Evolutionary conservation across 495 filamentous ascomycete species (phyloP).

Genomic region (Penicillium desertorum): DNA sequence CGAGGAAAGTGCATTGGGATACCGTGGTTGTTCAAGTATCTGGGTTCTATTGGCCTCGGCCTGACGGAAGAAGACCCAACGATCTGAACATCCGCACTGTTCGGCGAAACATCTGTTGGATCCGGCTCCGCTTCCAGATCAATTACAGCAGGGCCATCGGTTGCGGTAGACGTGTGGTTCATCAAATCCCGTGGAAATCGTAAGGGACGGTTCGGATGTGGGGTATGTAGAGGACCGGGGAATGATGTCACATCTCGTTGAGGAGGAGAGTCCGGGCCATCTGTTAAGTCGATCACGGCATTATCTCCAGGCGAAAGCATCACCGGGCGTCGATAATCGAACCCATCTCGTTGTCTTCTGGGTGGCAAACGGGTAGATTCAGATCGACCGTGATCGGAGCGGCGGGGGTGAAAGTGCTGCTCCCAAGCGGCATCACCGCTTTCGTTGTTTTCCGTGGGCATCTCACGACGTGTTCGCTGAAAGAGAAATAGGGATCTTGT

Average conservation of each 20-base stretch:
- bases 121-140: slow-evolving; percentile 36
- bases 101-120: slow-evolving; percentile 25
- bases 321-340: slow-evolving; percentile 52
- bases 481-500: slow-evolving; percentile 9
- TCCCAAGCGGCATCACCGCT: slow-evolving; percentile 23
- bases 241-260: slow-evolving; percentile 3
- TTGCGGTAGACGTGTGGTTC: background rate
- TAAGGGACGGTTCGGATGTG: background rate
- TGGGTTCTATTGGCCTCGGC: slow-evolving; percentile 14
- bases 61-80: slow-evolving; percentile 26
- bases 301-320: slow-evolving; percentile 28
- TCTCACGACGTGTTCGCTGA: slow-evolving; percentile 44
- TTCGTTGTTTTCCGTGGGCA: slow-evolving; percentile 32
- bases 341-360: slow-evolving; percentile 37
- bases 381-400: slow-evolving; percentile 14
- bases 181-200: slow-evolving; percentile 26
- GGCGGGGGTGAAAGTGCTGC: slow-evolving; percentile 26
- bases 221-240: background rate
- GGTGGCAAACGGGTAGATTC: slow-evolving; percentile 28
- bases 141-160: slow-evolving; percentile 25
- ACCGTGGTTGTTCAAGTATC: slow-evolving; percentile 7
- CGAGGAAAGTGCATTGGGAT: slow-evolving; percentile 5
- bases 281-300: slow-evolving; percentile 57
- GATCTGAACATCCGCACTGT: slow-evolving; percentile 44
- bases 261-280: slow-evolving; percentile 45